Evolutionary conservation across 1,284 basidiomycete species (phyloP), one percentile per base, ranked within the genome.

Genomic region (Puccinia polysora): DNA sequence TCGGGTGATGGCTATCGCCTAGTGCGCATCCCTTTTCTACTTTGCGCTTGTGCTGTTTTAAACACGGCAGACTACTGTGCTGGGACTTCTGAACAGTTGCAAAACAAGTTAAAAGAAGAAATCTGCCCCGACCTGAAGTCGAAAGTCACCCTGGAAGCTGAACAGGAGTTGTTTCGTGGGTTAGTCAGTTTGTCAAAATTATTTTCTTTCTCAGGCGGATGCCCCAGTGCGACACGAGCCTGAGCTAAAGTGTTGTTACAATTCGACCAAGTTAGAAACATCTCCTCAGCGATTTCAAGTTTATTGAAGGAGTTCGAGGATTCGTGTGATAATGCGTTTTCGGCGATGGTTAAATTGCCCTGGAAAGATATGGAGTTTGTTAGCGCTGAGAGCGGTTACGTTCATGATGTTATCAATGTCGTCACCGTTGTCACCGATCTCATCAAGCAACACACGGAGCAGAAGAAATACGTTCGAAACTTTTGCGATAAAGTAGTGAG

Each of bases 1-100:
- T 73, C 55, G 8, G 65, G 79, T 73, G 80, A 81, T 60, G 81
- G 80, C 69, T 76, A 81, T 65, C 86, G 91, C 4, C 85, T 84
- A 75, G 93, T 91, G 0, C 82, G 83, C 15, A 93, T 96, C 65
- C 85, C 86, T 0, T 84, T 88, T n/a, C 84, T 96, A 40, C 87
- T 86, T 75, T 90, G 89, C 74, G 86, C 89, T 0, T 92, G 90
- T 77, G 82, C 91, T 20, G 82, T 96, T 25, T 87, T 99, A 78
- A 98, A 98, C 78, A 99, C 96, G 0, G 94, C 94, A 1, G 95
- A 98, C 77, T 99, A 98, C 80, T 98, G 96, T 79, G 89, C 92
- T 76, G 88, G 86, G 3, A 99, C 95, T 1, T 89, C 92, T 1
- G 79, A 86, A 36, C 77, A 95, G 89, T 84, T 99, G 25, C 95